Conservation (phyloP, 2,329 filamentous ascomycete species). For the Cytospora leucostoma region DNA sequence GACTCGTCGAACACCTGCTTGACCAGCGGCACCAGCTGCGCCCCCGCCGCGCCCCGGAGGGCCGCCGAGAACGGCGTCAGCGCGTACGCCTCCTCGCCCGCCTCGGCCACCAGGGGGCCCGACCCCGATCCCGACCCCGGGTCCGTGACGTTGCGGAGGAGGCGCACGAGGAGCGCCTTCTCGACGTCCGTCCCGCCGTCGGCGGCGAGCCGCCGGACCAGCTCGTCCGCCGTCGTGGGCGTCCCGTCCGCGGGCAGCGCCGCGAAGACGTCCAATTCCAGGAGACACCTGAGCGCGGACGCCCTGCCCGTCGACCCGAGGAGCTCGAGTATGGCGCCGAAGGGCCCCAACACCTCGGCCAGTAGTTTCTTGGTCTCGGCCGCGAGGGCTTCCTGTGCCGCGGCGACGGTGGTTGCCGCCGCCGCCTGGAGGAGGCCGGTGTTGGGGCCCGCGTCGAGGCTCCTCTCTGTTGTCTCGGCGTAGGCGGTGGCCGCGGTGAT, state of each 20-base stretch:
- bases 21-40: constrained; percentile 5
- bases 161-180: constrained; percentile 15
- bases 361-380: constrained; percentile 13
- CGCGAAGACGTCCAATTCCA: not conserved
- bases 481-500: constrained; percentile 8
- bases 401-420: not conserved
- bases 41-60: not conserved
- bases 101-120: not conserved
- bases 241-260: not conserved
- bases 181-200: not conserved
- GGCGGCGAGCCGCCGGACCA: not conserved
- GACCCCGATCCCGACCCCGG: not conserved
- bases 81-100: constrained; percentile 12
- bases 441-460: not conserved
- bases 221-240: constrained; percentile 15
- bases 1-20: constrained; percentile 13
- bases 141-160: constrained; percentile 1
- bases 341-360: constrained; percentile 2
- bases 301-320: constrained; percentile 4
- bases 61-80: not conserved
- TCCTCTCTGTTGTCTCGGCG: not conserved
- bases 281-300: constrained; percentile 11
- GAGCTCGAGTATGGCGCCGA: constrained; percentile 9
- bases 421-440: not conserved
- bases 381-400: constrained; percentile 1